Evolutionary conservation across 164 flowering plant genomes (phyloP).

Genomic region (Magnolia officinalis): DNA sequence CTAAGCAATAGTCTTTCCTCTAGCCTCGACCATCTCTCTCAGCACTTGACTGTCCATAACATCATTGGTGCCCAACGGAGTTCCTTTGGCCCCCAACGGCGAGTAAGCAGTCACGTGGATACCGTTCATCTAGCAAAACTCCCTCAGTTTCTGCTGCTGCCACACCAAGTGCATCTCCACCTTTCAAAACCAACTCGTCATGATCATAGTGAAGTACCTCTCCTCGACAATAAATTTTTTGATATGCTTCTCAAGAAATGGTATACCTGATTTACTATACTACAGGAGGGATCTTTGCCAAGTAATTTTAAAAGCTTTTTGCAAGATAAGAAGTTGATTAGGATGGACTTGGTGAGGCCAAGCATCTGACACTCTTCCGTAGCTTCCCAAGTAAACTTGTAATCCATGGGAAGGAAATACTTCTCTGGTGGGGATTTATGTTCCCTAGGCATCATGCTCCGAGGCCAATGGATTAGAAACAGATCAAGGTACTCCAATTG

Average conservation of each 20-base stretch:
- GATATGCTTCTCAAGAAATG: background rate
- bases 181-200: conserved; percentile 5
- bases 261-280: conserved; percentile 14
- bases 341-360: conserved; percentile 19
- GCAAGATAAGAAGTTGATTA: conserved; percentile 17
- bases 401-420: conserved; percentile 11
- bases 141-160: conserved; percentile 25
- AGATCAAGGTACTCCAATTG: conserved; percentile 18
- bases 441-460: conserved; percentile 4
- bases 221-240: too few species aligned
- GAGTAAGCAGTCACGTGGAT: conserved; percentile 31
- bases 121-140: conserved; percentile 24
- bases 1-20: conserved; percentile 29
- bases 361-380: conserved; percentile 19
- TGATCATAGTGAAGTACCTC: too few species aligned
- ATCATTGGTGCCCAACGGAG: conserved; percentile 19
- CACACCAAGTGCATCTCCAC: conserved; percentile 37
- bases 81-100: conserved; percentile 29
- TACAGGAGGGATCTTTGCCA: conserved; percentile 16
- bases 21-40: conserved; percentile 23
- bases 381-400: conserved; percentile 8
- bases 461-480: conserved; percentile 16
- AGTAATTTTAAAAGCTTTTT: conserved; percentile 14
- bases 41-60: conserved; percentile 21
- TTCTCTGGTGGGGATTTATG: background rate